Evolutionary conservation across 2,329 filamentous ascomycete genomes (phyloP).

Genomic region (Pestalotiopsis sp.): DNA sequence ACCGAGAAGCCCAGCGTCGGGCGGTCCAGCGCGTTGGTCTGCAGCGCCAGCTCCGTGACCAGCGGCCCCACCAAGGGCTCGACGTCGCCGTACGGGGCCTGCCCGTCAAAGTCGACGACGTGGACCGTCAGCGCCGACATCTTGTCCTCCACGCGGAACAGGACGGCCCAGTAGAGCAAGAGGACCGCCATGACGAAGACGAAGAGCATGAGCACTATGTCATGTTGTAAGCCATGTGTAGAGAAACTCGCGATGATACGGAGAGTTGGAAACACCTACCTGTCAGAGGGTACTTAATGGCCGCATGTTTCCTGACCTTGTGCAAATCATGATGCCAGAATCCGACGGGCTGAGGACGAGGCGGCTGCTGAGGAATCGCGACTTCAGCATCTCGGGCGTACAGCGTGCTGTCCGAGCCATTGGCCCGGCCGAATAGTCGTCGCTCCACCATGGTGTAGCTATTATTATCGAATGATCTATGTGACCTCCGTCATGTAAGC

Average conservation of each 20-base stretch:
- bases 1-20: constrained; percentile 53
- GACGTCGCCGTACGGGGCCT: constrained; percentile 51
- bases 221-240: neutral
- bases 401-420: neutral
- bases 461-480: neutral
- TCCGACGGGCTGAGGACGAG: constrained; percentile 39
- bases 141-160: constrained; percentile 53
- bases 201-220: constrained; percentile 52
- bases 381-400: neutral
- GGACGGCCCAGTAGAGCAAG: constrained; percentile 64
- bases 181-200: constrained; percentile 58
- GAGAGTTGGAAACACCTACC: constrained; percentile 18
- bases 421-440: neutral
- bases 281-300: constrained; percentile 29
- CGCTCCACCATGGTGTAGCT: neutral
- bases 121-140: constrained; percentile 52
- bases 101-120: constrained; percentile 67
- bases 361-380: constrained; percentile 15
- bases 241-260: neutral
- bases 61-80: constrained; percentile 59
- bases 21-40: constrained; percentile 37
- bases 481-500: neutral
- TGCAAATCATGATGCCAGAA: constrained; percentile 44
- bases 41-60: constrained; percentile 47
- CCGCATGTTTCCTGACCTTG: constrained; percentile 29